phyloP scores from a whole-genome alignment of 2,329 filamentous ascomycete species.

The Pseudogymnoascus sp. region DNA sequence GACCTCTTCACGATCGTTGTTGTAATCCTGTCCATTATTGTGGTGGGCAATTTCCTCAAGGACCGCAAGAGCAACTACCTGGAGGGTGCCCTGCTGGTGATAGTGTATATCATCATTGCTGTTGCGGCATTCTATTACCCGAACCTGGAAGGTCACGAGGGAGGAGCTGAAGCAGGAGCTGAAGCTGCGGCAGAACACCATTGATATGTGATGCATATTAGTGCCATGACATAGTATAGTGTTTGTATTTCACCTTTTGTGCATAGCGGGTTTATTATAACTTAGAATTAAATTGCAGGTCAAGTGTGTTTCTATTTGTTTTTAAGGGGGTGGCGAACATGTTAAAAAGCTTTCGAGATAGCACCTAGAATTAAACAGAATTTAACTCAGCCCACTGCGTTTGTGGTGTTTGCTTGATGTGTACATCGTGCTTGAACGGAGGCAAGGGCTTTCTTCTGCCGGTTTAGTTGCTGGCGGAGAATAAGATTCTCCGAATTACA shows the following conservation, averaged over 20 bases:
- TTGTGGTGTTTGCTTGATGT: background rate
- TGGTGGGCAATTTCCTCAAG: slow-evolving; percentile 77
- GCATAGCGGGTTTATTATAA: background rate
- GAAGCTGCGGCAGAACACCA: background rate
- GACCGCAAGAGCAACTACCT: slow-evolving; percentile 89
- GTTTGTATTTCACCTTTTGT: background rate
- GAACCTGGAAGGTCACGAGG: slow-evolving; percentile 27
- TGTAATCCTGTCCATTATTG: slow-evolving; percentile 74
- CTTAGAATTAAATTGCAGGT: background rate
- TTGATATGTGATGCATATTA: background rate
- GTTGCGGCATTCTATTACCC: slow-evolving; percentile 52
- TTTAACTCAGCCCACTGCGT: background rate
- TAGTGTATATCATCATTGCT: slow-evolving; percentile 54
- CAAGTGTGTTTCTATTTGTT: background rate
- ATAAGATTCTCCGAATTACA: background rate
- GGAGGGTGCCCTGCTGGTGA: slow-evolving; percentile 73
- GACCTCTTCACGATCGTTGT: slow-evolving; percentile 79
- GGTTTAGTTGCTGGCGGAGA: background rate
- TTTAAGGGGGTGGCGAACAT: background rate
- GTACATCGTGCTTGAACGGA: background rate
- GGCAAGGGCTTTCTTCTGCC: background rate
- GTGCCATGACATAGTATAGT: background rate
- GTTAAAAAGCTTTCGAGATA: background rate
- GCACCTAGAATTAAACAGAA: background rate
- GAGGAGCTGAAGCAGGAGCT: background rate